Evolutionary conservation across 2,329 filamentous ascomycete species (phyloP).

Genomic region (Diaporthe citriasiana): DNA sequence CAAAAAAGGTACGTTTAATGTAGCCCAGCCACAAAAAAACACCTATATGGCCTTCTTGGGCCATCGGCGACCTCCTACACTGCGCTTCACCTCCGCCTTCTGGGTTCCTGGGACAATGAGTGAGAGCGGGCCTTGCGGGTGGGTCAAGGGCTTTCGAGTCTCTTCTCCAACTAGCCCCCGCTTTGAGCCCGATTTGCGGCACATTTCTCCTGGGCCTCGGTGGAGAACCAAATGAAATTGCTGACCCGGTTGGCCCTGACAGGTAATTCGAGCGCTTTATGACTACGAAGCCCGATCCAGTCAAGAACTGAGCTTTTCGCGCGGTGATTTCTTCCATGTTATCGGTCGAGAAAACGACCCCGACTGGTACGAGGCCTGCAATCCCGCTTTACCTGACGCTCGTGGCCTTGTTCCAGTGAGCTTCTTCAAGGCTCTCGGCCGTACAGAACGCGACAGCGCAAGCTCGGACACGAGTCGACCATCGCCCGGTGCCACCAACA

Average conservation of each 20-base stretch:
- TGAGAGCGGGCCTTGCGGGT: constrained; percentile 21
- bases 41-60: background rate
- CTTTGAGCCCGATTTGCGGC: constrained; percentile 31
- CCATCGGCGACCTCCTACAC: constrained; percentile 13
- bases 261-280: constrained; percentile 98
- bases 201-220: constrained; percentile 15
- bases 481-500: constrained; percentile 65
- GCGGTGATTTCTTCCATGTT: constrained; percentile 98
- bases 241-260: constrained; percentile 45
- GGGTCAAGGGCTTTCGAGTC: constrained; percentile 34
- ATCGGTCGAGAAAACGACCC: constrained; percentile 94
- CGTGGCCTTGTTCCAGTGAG: constrained; percentile 93
- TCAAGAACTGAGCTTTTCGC: constrained; percentile 90
- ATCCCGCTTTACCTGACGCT: constrained; percentile 87
- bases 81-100: constrained; percentile 28
- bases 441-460: constrained; percentile 90
- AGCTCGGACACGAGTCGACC: constrained; percentile 72
- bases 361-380: constrained; percentile 99
- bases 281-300: constrained; percentile 84
- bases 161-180: constrained; percentile 38
- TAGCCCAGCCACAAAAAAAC: background rate
- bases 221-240: constrained; percentile 28
- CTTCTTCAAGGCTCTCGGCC: constrained; percentile 93
- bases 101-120: constrained; percentile 13
- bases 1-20: constrained; percentile 81